Evolutionary conservation across 208 protist species (phyloP), one percentile per base, ranked within the genome.

Genomic region (Wallacemonas sp.): DNA sequence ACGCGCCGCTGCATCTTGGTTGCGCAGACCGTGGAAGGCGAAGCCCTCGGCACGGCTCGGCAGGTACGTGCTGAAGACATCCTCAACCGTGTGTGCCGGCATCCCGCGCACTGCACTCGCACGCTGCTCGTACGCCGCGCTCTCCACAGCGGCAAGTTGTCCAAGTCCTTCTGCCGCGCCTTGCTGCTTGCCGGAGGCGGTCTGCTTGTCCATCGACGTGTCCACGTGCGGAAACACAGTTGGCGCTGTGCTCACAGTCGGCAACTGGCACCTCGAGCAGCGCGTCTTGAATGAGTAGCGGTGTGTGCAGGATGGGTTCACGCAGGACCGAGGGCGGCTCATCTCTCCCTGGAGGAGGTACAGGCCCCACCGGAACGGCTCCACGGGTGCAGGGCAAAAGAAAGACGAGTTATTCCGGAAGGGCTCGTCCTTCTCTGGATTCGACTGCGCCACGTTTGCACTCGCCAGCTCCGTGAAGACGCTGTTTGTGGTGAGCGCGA

Each of bases 341-440:
- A 84, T 51, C 70, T 30, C 74, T 34, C 68, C 59, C 47, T 55
- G 28, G 15, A 84, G 70, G 4, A 33, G 38, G 62, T 77, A 72
- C 21, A 80, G 63, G 12, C 74, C 79, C 74, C 74, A 80, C 38
- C 42, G 64, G 34, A 77, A 78, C 49, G 53, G 60, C 44, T 49
- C 30, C 53, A 53, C 22, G 19, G 24, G 24, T 15, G 34, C 21
- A 19, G 62, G 47, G 36, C 21, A 19, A 24, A 42, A 1, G 56
- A 47, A 62, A 22, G 39, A 62, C 3, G 56, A 39, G 31, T 58
- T 58, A n/a, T 11, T 21, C 3, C 51, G 51, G 31, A 58, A 58
- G 0, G 39, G 41, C 22, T 49, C 41, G 56, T 45, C 41, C 38
- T 62, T 62, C 38, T 49, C 36, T 22, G 41, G 56, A 24, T 62